Conservation (phyloP, 23 red algal species). For the Cyanidioschyzon merolae region DNA sequence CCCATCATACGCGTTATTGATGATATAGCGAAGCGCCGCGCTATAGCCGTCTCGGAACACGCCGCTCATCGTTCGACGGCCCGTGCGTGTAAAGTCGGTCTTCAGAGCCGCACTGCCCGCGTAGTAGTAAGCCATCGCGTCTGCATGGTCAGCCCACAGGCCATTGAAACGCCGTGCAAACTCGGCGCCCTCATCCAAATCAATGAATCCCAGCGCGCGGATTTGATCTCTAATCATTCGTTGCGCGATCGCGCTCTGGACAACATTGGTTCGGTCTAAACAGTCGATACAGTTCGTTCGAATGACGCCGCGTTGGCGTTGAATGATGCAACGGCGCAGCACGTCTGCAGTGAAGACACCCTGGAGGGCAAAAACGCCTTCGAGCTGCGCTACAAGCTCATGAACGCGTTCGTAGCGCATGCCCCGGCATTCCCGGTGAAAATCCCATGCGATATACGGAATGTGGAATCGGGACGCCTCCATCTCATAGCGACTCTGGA, state of each 20-base stretch:
- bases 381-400: slow-evolving; percentile 40
- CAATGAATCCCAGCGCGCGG: slow-evolving; percentile 44
- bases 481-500: slow-evolving; percentile 25
- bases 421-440: slow-evolving; percentile 60
- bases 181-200: slow-evolving; percentile 26
- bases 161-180: slow-evolving; percentile 55
- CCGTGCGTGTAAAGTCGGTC: slow-evolving; percentile 77
- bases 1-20: slow-evolving; percentile 75
- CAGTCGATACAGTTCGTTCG: slow-evolving; percentile 87
- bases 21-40: slow-evolving; percentile 47
- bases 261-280: slow-evolving; percentile 92
- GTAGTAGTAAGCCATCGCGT: slow-evolving; percentile 66
- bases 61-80: slow-evolving; percentile 64
- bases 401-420: slow-evolving; percentile 86
- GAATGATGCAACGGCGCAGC: slow-evolving; percentile 24
- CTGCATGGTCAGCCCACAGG: slow-evolving; percentile 81
- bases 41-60: slow-evolving; percentile 47
- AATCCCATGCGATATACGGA: slow-evolving; percentile 84
- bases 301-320: slow-evolving; percentile 61
- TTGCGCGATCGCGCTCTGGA: slow-evolving; percentile 69
- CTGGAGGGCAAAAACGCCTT: slow-evolving; percentile 37
- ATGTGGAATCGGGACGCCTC: slow-evolving; percentile 32
- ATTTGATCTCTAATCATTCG: slow-evolving; percentile 42
- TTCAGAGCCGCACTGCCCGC: slow-evolving; percentile 77
- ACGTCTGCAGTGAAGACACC: slow-evolving; percentile 47